Percentiles rank a stretch among this genome's conserved stretches.
Evolutionary conservation across 768 basidiomycete genomes (phyloP).

Genomic region (Austroboletus eburneus): DNA sequence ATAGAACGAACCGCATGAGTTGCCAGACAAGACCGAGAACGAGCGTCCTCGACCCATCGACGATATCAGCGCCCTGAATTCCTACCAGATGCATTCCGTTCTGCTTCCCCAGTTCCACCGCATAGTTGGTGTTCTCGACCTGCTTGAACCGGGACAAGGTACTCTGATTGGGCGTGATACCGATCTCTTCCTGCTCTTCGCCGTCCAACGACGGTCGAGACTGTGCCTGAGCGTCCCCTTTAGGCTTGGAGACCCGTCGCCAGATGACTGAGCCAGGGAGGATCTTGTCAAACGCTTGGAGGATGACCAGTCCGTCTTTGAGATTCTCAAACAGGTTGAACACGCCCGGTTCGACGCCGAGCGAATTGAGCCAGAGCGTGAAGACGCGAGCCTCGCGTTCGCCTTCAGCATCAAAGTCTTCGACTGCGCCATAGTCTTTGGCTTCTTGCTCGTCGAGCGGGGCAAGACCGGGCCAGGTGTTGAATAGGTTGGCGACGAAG

Average conservation of each 20-base stretch:
- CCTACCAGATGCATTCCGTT: slow-evolving; percentile 95
- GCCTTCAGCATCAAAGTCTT: slow-evolving; percentile 98
- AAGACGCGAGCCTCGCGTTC: slow-evolving; percentile 98
- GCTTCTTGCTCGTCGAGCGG: slow-evolving; percentile 93
- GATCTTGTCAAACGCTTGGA: slow-evolving; percentile 97
- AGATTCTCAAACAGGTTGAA: slow-evolving; percentile 97
- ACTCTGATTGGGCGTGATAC: slow-evolving; percentile 78
- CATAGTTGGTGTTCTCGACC: slow-evolving; percentile 98
- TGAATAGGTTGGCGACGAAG: slow-evolving; percentile 98
- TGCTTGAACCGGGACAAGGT: slow-evolving; percentile 93
- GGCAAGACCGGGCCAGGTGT: slow-evolving; percentile 92
- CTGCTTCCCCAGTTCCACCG: slow-evolving; percentile 86
- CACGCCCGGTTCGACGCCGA: slow-evolving; percentile 94
- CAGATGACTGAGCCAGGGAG: slow-evolving; percentile 89
- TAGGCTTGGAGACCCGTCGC: slow-evolving; percentile 95
- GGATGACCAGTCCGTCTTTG: slow-evolving; percentile 84
- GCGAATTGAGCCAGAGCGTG: slow-evolving; percentile 96
- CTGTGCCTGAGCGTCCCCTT: slow-evolving; percentile 42
- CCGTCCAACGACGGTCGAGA: slow-evolving; percentile 34
- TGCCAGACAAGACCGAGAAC: slow-evolving; percentile 98
- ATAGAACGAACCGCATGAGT: slow-evolving; percentile 71
- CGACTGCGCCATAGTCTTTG: slow-evolving; percentile 83
- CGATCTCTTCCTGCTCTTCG: slow-evolving; percentile 77
- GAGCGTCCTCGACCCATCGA: slow-evolving; percentile 88
- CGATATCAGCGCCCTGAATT: slow-evolving; percentile 96